Evolutionary conservation across 768 basidiomycete species (phyloP).

Genomic region (Lactifluus subvellereus): DNA sequence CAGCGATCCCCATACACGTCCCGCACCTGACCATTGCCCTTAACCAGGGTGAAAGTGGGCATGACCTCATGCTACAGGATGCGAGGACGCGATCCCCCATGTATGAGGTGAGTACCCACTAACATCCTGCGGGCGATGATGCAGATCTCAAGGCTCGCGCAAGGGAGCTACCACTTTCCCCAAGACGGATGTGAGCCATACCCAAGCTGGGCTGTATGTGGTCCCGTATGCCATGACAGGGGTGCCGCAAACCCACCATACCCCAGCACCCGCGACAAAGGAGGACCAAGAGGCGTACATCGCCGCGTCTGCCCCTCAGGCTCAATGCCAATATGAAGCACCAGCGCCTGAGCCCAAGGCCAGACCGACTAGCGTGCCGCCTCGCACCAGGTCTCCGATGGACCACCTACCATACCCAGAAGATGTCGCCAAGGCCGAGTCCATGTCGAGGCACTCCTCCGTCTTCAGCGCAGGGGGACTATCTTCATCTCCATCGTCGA

Average conservation of each 20-base stretch:
- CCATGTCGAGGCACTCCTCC: not conserved
- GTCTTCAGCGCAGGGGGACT: not conserved
- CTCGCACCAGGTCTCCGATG: conserved; percentile 19
- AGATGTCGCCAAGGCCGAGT: conserved; percentile 1
- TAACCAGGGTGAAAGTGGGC: conserved; percentile 21
- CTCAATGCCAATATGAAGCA: not conserved
- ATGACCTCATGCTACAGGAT: conserved; percentile 8
- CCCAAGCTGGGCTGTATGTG: not conserved
- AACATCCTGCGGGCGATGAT: conserved; percentile 8
- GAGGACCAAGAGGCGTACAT: not conserved
- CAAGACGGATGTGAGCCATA: not conserved
- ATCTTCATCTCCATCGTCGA: conserved; percentile 6
- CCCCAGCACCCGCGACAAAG: not conserved
- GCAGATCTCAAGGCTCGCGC: not conserved
- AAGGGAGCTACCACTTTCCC: conserved; percentile 3
- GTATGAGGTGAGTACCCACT: conserved; percentile 21
- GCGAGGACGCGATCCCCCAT: not conserved
- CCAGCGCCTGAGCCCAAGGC: not conserved
- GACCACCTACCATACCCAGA: conserved; percentile 21
- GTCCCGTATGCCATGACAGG: not conserved
- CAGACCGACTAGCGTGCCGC: not conserved
- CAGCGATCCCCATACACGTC: not conserved
- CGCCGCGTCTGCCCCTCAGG: not conserved
- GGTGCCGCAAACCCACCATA: not conserved
- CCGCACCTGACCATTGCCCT: conserved; percentile 10